These are phyloP conservation scores for Kuraishia ogatae DNA, from an alignment of 805 yeast genomes.

Conservation along the genomic window DNA sequence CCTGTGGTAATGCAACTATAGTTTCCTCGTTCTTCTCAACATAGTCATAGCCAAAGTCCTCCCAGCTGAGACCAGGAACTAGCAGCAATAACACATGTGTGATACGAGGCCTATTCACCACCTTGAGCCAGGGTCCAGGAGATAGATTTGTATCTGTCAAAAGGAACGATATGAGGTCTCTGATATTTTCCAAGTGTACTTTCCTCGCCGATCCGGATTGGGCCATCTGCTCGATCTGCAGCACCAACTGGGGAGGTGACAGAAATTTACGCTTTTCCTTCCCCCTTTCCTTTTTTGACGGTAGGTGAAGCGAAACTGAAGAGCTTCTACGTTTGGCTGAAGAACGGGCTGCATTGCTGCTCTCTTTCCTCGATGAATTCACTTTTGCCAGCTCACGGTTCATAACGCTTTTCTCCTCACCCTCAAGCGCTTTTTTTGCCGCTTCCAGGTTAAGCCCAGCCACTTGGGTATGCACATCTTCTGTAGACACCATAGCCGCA, in stretches of 20 bases:
- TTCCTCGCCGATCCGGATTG: not conserved
- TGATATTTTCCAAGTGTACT: not conserved
- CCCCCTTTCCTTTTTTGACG: not conserved
- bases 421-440: not conserved
- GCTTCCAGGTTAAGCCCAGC: not conserved
- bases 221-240: not conserved
- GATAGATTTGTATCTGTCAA: not conserved
- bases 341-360: not conserved
- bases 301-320: not conserved
- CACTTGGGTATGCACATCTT: not conserved
- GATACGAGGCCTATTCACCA: not conserved
- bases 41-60: constrained; percentile 30
- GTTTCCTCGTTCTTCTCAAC: constrained; percentile 9
- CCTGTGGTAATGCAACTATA: constrained; percentile 7
- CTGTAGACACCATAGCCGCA: not conserved
- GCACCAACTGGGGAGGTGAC: not conserved
- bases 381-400: no score
- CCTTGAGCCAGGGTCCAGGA: not conserved
- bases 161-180: not conserved
- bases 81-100: constrained; percentile 13
- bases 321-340: not conserved
- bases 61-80: constrained; percentile 53
- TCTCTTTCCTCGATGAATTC: not conserved
- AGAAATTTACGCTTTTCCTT: not conserved
- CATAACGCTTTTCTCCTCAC: not conserved